phyloP scores from a whole-genome alignment of 441 rosid genomes.

The Jatropha podagrica region DNA sequence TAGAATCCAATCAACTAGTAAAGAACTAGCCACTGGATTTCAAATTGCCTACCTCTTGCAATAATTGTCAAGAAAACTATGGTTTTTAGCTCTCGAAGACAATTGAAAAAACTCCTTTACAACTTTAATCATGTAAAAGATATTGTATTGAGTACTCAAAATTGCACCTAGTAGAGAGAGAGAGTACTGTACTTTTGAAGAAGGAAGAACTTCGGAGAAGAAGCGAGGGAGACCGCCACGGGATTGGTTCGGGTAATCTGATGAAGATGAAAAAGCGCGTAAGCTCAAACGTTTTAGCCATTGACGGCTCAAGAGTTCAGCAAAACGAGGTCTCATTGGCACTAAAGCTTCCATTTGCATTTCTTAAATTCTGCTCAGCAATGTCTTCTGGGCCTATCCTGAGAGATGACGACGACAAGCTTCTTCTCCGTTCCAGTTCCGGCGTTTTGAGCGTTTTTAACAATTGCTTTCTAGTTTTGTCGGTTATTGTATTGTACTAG shows the following conservation, averaged over 20 bases:
- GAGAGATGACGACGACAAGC: background rate
- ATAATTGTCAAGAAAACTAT: too few species aligned
- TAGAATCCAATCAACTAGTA: too few species aligned
- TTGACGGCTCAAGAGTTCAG: background rate
- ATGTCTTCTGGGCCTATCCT: background rate
- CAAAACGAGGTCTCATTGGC: constrained; percentile 3
- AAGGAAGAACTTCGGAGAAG: constrained; percentile 29
- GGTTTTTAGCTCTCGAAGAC: too few species aligned
- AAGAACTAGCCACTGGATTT: too few species aligned
- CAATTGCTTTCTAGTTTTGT: background rate
- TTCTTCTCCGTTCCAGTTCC: background rate
- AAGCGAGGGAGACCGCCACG: constrained; percentile 30
- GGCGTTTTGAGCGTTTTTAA: background rate
- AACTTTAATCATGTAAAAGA: too few species aligned
- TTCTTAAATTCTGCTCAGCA: background rate
- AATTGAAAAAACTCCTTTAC: too few species aligned
- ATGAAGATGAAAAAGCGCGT: constrained; percentile 15
- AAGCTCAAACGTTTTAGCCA: constrained; percentile 15
- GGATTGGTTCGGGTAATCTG: constrained; percentile 26
- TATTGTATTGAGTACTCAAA: too few species aligned
- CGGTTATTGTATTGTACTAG: too few species aligned
- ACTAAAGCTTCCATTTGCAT: constrained; percentile 10
- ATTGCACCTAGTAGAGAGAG: background rate
- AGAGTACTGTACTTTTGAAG: constrained; percentile 21
- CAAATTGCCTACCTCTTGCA: too few species aligned